Conservation (phyloP, 2,329 filamentous ascomycete genomes). For the Botrytis porri region DNA sequence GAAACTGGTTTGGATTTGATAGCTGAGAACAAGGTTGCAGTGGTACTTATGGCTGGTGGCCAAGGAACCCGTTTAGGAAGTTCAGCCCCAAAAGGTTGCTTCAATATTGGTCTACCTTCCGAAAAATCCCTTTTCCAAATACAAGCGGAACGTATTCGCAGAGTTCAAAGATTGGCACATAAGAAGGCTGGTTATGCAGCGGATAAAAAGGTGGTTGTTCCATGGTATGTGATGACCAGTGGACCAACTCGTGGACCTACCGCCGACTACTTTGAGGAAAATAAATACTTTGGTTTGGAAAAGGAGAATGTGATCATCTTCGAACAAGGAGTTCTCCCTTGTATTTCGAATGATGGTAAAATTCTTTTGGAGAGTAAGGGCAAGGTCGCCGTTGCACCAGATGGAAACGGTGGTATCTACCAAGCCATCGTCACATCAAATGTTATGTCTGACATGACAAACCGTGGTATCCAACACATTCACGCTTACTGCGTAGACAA, state of each 20-base stretch:
- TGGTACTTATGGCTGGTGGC: slow-evolving; percentile 95
- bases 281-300: slow-evolving; percentile 86
- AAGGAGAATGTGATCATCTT: slow-evolving; percentile 88
- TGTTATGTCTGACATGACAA: slow-evolving; percentile 82
- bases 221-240: slow-evolving; percentile 99
- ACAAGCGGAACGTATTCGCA: slow-evolving; percentile 89
- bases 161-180: slow-evolving; percentile 76
- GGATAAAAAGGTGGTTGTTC: slow-evolving; percentile 63
- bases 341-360: slow-evolving; percentile 96
- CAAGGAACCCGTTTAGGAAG: slow-evolving; percentile 94
- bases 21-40: slow-evolving; percentile 68
- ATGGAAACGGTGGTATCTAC: slow-evolving; percentile 97
- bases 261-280: slow-evolving; percentile 86
- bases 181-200: slow-evolving; percentile 59
- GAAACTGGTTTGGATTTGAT: slow-evolving; percentile 63
- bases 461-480: slow-evolving; percentile 88
- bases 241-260: slow-evolving; percentile 89
- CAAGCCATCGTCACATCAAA: slow-evolving; percentile 79
- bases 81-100: slow-evolving; percentile 95
- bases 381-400: slow-evolving; percentile 89
- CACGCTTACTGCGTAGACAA: slow-evolving; percentile 99
- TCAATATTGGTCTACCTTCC: slow-evolving; percentile 90
- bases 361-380: slow-evolving; percentile 89
- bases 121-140: slow-evolving; percentile 96
- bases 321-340: slow-evolving; percentile 94